These are phyloP conservation scores for Daldinia concentrica DNA, from an alignment of 495 filamentous ascomycete genomes.

Conservation along the genomic window DNA sequence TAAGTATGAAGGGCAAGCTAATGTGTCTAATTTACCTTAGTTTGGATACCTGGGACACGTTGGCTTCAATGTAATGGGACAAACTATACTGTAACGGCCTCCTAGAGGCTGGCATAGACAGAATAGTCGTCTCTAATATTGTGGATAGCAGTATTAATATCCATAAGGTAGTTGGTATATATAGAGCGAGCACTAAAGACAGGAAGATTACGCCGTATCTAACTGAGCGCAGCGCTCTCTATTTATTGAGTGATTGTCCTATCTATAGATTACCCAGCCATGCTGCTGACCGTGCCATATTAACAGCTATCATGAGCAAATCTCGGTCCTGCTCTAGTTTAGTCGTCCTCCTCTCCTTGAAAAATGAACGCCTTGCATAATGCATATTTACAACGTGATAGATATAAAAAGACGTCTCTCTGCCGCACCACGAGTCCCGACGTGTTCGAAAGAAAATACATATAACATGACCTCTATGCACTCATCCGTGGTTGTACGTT, in stretches of 20 bases:
- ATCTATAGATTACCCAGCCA: neutral
- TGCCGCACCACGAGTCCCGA: neutral
- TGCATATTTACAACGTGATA: constrained; percentile 16
- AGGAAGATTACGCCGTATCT: neutral
- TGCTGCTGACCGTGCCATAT: neutral
- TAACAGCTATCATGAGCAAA: neutral
- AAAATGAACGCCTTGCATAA: constrained; percentile 18
- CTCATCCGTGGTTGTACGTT: neutral
- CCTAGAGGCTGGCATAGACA: neutral
- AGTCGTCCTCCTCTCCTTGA: neutral
- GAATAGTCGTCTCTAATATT: neutral
- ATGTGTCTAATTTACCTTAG: too few relatives aligned
- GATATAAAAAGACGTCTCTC: constrained; percentile 2
- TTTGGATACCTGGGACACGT: neutral
- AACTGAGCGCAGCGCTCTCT: neutral
- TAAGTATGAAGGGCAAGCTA: too few relatives aligned
- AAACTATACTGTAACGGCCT: neutral
- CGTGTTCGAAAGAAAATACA: neutral
- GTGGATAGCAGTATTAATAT: neutral
- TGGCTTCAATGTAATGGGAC: neutral
- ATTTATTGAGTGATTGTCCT: neutral
- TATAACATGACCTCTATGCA: neutral
- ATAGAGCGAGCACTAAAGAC: neutral
- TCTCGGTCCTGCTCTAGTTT: neutral
- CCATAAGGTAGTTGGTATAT: neutral